Evolutionary conservation across 306 rosid genomes (phyloP).

Genomic region (Prunus dulcis): DNA sequence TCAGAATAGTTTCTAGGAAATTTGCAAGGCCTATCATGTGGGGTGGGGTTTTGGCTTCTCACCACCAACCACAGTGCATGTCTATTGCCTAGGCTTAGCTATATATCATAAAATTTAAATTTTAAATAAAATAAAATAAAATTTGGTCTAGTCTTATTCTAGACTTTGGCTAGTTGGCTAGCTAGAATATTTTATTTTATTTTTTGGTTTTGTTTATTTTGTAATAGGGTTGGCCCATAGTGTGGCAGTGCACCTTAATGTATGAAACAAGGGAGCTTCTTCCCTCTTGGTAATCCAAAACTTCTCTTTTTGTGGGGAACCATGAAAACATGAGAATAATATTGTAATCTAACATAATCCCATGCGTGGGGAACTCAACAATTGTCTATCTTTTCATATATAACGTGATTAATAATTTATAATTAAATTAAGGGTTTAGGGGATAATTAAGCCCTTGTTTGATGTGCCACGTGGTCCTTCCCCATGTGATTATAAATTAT

Average conservation of each 20-base stretch:
- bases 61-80: constrained; percentile 57
- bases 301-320: constrained; percentile 3
- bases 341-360: not conserved
- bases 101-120: not conserved
- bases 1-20: not conserved
- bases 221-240: constrained; percentile 25
- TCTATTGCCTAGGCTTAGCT: constrained; percentile 53
- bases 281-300: constrained; percentile 3
- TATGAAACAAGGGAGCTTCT: constrained; percentile 8
- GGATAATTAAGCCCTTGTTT: constrained; percentile 25
- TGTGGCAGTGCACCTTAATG: constrained; percentile 10
- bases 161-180: not conserved
- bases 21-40: not conserved
- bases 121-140: too few species aligned
- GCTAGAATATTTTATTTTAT: not conserved
- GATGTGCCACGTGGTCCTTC: constrained; percentile 38
- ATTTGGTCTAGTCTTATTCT: not conserved
- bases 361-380: constrained; percentile 42
- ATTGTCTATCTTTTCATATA: not conserved
- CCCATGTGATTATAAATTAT: constrained; percentile 44
- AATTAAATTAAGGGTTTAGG: constrained; percentile 31
- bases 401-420: not conserved
- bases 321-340: constrained; percentile 16
- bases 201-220: constrained; percentile 1
- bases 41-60: constrained; percentile 44